These are phyloP conservation scores for Calonectria honghensis DNA, from an alignment of 2,329 filamentous ascomycete species.

Conservation along the genomic window DNA sequence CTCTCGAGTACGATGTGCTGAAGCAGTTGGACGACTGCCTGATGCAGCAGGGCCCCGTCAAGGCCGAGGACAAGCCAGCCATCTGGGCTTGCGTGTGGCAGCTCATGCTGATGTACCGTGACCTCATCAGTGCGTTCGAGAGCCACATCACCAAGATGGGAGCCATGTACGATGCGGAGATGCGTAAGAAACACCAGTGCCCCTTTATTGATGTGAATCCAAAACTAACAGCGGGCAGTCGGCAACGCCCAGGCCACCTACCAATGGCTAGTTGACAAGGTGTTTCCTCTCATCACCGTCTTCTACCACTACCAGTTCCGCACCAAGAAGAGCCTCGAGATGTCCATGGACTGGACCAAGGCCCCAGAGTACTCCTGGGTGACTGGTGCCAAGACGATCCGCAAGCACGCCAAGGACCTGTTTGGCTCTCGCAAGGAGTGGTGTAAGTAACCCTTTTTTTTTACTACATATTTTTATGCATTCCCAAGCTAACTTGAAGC, in stretches of 20 bases:
- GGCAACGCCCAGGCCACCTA: constrained; percentile 47
- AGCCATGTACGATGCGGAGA: constrained; percentile 50
- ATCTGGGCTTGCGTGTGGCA: constrained; percentile 71
- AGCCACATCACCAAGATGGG: constrained; percentile 52
- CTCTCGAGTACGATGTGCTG: constrained; percentile 63
- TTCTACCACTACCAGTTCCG: constrained; percentile 66
- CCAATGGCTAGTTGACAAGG: constrained; percentile 57
- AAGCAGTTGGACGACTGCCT: constrained; percentile 64
- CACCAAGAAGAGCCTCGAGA: constrained; percentile 63
- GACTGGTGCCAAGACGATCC: constrained; percentile 55
- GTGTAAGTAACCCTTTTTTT: constrained; percentile 55
- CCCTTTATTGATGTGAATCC: not conserved
- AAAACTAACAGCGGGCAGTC: constrained; percentile 41
- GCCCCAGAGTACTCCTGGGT: constrained; percentile 53
- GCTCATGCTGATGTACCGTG: constrained; percentile 69
- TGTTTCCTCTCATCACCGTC: constrained; percentile 62
- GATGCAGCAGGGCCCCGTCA: constrained; percentile 62
- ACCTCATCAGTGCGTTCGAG: constrained; percentile 61
- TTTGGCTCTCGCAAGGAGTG: constrained; percentile 59
- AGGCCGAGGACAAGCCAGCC: constrained; percentile 63
- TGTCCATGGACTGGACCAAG: constrained; percentile 63
- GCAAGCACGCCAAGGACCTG: constrained; percentile 56
- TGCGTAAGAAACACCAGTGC: constrained; percentile 44
- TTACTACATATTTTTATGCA: too few species aligned
- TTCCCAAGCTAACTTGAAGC: constrained; percentile 44